Percentiles rank a stretch among this genome's conserved stretches.
Conservation (phyloP, 345 rosid species). For the Excoecaria cochinchinensis region DNA sequence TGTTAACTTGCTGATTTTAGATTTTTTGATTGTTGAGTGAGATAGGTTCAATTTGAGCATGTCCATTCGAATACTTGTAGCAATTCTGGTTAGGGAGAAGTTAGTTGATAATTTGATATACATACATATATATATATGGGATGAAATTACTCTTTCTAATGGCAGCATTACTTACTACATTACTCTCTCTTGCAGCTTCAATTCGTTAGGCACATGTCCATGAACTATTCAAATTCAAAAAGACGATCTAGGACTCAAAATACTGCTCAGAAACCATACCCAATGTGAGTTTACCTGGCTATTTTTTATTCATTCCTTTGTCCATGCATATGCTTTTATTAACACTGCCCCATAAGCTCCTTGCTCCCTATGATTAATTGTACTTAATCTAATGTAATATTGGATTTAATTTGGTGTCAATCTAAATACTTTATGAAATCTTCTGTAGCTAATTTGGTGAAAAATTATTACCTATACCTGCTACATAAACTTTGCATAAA, state of each 20-base stretch:
- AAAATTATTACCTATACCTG: too few relatives aligned
- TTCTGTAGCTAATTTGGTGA: background rate
- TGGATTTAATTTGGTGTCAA: background rate
- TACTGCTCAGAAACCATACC: slow-evolving; percentile 4
- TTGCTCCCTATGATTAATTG: background rate
- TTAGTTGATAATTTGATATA: background rate
- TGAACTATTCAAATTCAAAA: slow-evolving; percentile 12
- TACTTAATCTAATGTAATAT: background rate
- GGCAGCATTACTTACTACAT: background rate
- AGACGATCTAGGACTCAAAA: background rate
- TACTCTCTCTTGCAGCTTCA: slow-evolving; percentile 12
- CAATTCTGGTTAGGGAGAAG: background rate
- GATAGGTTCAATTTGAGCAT: background rate
- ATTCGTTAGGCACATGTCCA: slow-evolving; percentile 17
- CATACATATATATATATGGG: too few relatives aligned
- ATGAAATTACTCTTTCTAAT: background rate
- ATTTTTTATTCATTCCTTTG: too few relatives aligned
- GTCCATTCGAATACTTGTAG: background rate
- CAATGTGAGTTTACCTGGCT: background rate
- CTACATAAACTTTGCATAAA: too few relatives aligned
- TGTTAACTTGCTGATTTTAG: background rate
- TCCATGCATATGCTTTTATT: too few relatives aligned
- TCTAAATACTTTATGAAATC: background rate
- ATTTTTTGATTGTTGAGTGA: background rate
- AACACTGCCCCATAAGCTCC: too few relatives aligned